phyloP scores from a whole-genome alignment of 257 asterid species.

The Petunia axillaris region DNA sequence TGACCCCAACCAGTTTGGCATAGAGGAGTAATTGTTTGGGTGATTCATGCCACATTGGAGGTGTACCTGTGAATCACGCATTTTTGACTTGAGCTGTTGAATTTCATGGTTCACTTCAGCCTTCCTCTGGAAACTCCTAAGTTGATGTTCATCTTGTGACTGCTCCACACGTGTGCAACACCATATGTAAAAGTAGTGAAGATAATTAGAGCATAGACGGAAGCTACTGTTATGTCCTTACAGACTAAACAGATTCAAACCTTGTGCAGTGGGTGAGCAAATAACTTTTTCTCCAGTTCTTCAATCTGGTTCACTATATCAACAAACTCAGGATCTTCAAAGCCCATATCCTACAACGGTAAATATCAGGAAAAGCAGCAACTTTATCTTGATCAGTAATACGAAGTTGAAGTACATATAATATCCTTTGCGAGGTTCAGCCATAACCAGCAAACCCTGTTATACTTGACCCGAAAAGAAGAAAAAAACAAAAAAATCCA shows the following conservation, averaged over 20 bases:
- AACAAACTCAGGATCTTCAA: constrained; percentile 79
- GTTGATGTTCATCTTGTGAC: constrained; percentile 87
- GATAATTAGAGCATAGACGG: constrained; percentile 5
- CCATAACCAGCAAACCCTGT: not conserved
- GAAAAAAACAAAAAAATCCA: not conserved
- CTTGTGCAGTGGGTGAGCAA: constrained; percentile 85
- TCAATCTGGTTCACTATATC: constrained; percentile 72
- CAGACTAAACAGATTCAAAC: constrained; percentile 36
- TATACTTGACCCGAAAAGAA: not conserved
- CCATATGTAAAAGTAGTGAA: constrained; percentile 9
- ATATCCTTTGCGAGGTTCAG: not conserved
- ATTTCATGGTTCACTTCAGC: constrained; percentile 96
- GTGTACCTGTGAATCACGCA: constrained; percentile 96
- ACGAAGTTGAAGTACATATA: not conserved
- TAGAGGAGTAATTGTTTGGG: not conserved
- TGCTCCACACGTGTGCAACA: constrained; percentile 37
- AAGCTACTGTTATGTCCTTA: not conserved
- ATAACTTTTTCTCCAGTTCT: constrained; percentile 78
- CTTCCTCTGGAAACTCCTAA: constrained; percentile 81
- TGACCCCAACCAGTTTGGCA: not conserved
- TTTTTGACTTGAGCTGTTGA: constrained; percentile 86
- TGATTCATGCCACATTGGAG: constrained; percentile 18
- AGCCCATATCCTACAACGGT: constrained; percentile 78
- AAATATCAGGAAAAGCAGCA: constrained; percentile 10
- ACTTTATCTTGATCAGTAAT: not conserved